Evolutionary conservation across 257 asterid genomes (phyloP), one percentile per base, ranked within the genome.

Genomic region (Plantago major): DNA sequence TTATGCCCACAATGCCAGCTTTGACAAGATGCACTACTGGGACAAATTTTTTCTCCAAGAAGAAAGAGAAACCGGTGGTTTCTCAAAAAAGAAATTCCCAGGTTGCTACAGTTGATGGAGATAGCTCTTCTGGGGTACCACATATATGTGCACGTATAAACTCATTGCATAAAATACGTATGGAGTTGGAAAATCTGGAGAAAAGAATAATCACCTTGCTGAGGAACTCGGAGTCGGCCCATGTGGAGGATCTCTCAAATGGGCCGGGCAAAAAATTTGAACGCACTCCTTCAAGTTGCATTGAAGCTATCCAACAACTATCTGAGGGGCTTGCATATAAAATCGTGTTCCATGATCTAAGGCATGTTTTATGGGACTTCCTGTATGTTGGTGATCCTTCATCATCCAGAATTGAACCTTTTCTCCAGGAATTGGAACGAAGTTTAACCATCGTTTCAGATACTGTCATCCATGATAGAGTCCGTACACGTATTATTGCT

Each of bases 191-290:
- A 64, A 79, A 54, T 74, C 68, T 93, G 1, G 99, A 93, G 81
- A 93, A 93, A 79, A 71, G 97, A 81, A 82, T 87, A 53, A 78
- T 85, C 11, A 89, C 95, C 46, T 89, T 87, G 49, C 67, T 93
- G 58, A 81, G 99, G 65, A 93, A 93, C 76, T 93, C 96, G 0
- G 99, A 93, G 71, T 93, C 97, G 43, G 94, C 97, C 63, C 84
- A 81, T 5, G 84, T 62, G 3, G 99, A 89, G 15, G 96, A 89
- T 67, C 82, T 89, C 46, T 87, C 97, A 11, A 81, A 85, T 18
- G 92, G 83, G 19, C 53, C 79, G 54, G 83, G 74, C 5, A 89
- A 93, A 71, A 89, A 73, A 55, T 85, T 93, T n/a, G 99, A 89
- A 70, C 84, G 85, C 52, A 78, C 97, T 0, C 95, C 97, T 10